These are phyloP conservation scores for Sporothrix pallida DNA, from an alignment of 2,329 filamentous ascomycete genomes.

Conservation along the genomic window DNA sequence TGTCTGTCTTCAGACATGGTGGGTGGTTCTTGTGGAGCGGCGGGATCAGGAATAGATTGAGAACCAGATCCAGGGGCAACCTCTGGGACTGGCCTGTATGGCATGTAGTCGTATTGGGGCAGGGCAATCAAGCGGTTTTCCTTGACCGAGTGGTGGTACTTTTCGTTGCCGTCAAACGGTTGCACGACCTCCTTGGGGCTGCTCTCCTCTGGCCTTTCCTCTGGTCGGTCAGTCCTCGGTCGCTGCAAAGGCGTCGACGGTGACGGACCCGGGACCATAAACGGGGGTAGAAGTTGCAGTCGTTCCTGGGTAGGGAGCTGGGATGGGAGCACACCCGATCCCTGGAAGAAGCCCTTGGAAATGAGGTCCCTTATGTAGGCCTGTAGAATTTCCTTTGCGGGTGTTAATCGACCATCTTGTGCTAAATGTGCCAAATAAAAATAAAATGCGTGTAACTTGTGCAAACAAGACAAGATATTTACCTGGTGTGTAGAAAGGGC, in stretches of 20 bases:
- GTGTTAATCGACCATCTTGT: background rate
- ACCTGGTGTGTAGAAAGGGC: constrained; percentile 65
- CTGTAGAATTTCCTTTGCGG: constrained; percentile 60
- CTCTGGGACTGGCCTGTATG: constrained; percentile 35
- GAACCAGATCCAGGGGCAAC: constrained; percentile 31
- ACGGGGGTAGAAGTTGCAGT: constrained; percentile 46
- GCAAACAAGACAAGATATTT: constrained; percentile 27
- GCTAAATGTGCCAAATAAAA: background rate
- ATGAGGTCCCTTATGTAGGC: constrained; percentile 67
- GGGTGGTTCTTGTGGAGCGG: background rate
- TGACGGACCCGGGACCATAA: constrained; percentile 50
- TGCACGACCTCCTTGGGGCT: constrained; percentile 49
- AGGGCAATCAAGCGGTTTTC: constrained; percentile 25
- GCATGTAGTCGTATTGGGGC: constrained; percentile 27
- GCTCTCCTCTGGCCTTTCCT: constrained; percentile 34
- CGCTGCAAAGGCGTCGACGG: constrained; percentile 39
- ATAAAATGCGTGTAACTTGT: background rate
- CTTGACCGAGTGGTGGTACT: constrained; percentile 50
- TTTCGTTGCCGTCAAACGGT: constrained; percentile 49
- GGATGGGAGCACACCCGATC: constrained; percentile 50
- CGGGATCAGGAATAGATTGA: background rate
- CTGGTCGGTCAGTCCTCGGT: constrained; percentile 18
- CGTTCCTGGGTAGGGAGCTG: constrained; percentile 47
- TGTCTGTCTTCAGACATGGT: background rate
- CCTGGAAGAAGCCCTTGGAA: constrained; percentile 52